These are phyloP conservation scores for Penstemon eatonii DNA, from an alignment of 257 asterid species.

Conservation along the genomic window DNA sequence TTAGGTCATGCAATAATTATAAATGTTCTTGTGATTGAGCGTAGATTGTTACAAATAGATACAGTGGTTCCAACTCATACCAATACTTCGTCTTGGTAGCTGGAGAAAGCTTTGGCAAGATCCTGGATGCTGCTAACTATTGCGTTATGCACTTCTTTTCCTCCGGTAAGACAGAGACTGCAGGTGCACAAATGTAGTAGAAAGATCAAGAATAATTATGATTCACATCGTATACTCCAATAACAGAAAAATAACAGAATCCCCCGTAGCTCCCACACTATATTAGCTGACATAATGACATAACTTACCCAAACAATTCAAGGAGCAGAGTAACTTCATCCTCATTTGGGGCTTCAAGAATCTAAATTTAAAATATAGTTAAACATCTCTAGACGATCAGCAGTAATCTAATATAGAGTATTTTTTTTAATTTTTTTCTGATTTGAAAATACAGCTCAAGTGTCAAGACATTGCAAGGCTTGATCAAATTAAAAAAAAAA, in stretches of 20 bases:
- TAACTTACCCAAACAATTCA: slow-evolving; percentile 78
- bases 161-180: slow-evolving; percentile 93
- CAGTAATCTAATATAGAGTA: slow-evolving; percentile 9
- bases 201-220: slow-evolving; percentile 26
- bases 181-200: slow-evolving; percentile 33
- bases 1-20: slow-evolving; percentile 12
- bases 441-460: slow-evolving; percentile 6
- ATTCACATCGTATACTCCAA: slow-evolving; percentile 26
- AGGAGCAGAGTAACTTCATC: slow-evolving; percentile 91
- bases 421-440: neutral
- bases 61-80: slow-evolving; percentile 41
- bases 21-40: slow-evolving; percentile 19
- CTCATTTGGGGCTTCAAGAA: slow-evolving; percentile 89
- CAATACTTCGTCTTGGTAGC: slow-evolving; percentile 92
- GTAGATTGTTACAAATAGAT: neutral
- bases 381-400: slow-evolving; percentile 25
- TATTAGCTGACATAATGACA: slow-evolving; percentile 22
- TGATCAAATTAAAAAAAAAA: slow-evolving; percentile 11
- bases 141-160: slow-evolving; percentile 90
- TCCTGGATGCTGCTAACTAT: slow-evolving; percentile 97
- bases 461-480: slow-evolving; percentile 10
- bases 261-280: slow-evolving; percentile 17
- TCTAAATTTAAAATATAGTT: slow-evolving; percentile 51
- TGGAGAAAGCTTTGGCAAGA: slow-evolving; percentile 84
- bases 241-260: slow-evolving; percentile 9